Conservation (phyloP, 306 rosid species). For the Acacia acuminata region DNA sequence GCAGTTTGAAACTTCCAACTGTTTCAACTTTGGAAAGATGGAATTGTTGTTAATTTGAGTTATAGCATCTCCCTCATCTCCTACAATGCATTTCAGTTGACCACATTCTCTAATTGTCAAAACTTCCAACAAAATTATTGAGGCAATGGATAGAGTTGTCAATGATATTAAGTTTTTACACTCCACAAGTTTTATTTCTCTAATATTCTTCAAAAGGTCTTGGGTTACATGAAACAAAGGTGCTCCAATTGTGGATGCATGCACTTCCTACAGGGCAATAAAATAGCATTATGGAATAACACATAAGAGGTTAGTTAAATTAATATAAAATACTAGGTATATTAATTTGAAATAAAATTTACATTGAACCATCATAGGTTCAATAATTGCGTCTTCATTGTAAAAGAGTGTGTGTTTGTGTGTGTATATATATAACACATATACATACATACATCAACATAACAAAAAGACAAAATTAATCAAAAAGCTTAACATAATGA, state of each 20-base stretch:
- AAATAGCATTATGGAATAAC: neutral
- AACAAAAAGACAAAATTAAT: too few relatives aligned
- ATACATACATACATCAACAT: too few relatives aligned
- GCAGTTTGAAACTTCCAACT: neutral
- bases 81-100: neutral
- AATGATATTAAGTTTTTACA: neutral
- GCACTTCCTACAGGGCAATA: neutral
- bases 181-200: neutral
- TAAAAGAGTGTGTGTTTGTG: too few relatives aligned
- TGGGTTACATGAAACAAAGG: neutral
- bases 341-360: too few relatives aligned
- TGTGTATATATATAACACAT: too few relatives aligned
- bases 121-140: neutral
- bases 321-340: neutral
- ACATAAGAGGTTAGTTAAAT: neutral
- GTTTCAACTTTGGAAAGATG: neutral
- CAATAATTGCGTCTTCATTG: too few relatives aligned
- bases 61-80: neutral
- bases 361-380: too few relatives aligned
- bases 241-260: neutral
- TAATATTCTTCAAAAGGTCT: neutral
- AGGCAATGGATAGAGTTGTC: neutral
- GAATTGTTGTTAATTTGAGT: neutral
- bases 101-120: neutral
- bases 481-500: too few relatives aligned